Base-by-base conservation (phyloP, 176 grass and related monocot genomes). In the Phoenix dactylifera region DNA sequence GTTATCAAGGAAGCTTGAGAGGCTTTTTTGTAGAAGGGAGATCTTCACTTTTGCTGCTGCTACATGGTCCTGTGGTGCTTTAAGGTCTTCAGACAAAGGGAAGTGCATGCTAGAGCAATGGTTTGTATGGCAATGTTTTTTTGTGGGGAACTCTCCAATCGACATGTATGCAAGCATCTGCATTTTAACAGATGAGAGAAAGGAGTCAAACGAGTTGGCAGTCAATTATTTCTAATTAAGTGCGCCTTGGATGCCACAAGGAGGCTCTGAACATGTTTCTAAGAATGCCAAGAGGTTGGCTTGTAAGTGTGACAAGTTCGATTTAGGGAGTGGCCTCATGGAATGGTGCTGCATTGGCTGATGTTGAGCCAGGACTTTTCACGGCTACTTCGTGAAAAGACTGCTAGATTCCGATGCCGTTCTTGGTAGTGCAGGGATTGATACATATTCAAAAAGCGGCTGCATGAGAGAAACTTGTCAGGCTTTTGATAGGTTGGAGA, bases 321-420 rank as follows among this genome's bases (percentile, higher is more conserved):
- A 72, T 20, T 75, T 83, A 9, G 79, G 79, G 59, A 88, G 76
- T 0, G 85, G 76, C 22, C 49, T 88, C 1, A 76, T 60, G 17
- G 76, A 79, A 48, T 88, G 28, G 76, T 66, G 79, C 79, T 16
- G 54, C 50, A 22, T 69, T 88, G 76, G 79, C 72, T 73, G 79
- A 83, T 65, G 67, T 64, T 20, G 20, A 66, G 85, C 18, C 58
- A 67, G 9, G 63, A 62, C 18, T 76, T 76, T 88, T 29, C 85
- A 88, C 65, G 85, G 75, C 16, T 73, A 79, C 71, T 72, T 83
- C 53, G 32, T 83, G 30, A 83, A 59, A 76, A 83, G 85, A 79
- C 22, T 49, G 22, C 39, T 88, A 20, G 79, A 88, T 72, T 64
- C 76, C n/a, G 79, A 83, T 69, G 72, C 79, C 51, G 75, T 88